phyloP scores from a whole-genome alignment of 2,329 filamentous ascomycete species.

The Lachnellula willkommii region DNA sequence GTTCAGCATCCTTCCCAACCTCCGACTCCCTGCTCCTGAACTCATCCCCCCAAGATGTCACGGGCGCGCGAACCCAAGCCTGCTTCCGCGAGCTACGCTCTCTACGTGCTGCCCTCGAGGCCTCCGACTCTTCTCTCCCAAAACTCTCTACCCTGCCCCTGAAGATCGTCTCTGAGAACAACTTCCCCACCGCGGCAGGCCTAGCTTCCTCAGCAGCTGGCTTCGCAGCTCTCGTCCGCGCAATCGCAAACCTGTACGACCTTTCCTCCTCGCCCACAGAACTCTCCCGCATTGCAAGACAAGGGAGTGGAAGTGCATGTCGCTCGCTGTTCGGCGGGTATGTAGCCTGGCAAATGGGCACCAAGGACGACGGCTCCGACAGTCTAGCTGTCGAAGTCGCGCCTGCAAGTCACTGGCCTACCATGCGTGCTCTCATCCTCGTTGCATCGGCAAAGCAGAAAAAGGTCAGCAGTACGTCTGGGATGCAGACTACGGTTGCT shows the following conservation, averaged over 20 bases:
- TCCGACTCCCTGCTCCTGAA: slow-evolving; percentile 79
- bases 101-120: slow-evolving; percentile 71
- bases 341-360: slow-evolving; percentile 86
- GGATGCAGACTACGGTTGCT: slow-evolving; percentile 95
- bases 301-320: slow-evolving; percentile 93
- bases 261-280: slow-evolving; percentile 76
- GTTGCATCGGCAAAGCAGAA: slow-evolving; percentile 94
- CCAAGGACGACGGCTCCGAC: slow-evolving; percentile 72
- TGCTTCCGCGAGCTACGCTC: slow-evolving; percentile 83
- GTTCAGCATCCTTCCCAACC: slow-evolving; percentile 64
- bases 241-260: slow-evolving; percentile 86
- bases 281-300: slow-evolving; percentile 81
- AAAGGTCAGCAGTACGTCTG: slow-evolving; percentile 83
- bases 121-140: slow-evolving; percentile 65
- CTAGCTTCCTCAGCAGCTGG: slow-evolving; percentile 69
- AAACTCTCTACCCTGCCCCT: slow-evolving; percentile 73
- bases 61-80: slow-evolving; percentile 84
- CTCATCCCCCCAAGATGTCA: slow-evolving; percentile 73
- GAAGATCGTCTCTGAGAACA: slow-evolving; percentile 91
- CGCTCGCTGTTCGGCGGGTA: slow-evolving; percentile 91
- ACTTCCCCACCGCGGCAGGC: slow-evolving; percentile 96
- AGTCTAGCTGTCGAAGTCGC: slow-evolving; percentile 85
- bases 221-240: slow-evolving; percentile 68
- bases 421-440: slow-evolving; percentile 87
- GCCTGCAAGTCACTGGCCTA: slow-evolving; percentile 84